Base-by-base conservation (phyloP, 2,329 filamentous ascomycete genomes). In the Ilyonectria mors-panacis region DNA sequence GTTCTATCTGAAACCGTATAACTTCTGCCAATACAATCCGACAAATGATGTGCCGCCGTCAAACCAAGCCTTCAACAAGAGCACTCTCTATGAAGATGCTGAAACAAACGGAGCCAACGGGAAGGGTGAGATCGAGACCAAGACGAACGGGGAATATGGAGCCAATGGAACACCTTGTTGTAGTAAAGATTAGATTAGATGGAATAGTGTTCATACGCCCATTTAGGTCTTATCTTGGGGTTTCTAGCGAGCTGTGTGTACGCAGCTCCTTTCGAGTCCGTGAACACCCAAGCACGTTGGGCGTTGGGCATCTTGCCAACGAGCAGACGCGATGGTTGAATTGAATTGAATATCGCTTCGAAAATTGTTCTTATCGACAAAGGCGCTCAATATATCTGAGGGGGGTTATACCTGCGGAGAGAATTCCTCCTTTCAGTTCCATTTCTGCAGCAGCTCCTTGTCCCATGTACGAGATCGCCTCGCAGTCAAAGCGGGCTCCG, bases 1-100 rank as follows among this genome's bases (percentile, higher is more conserved):
- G 71, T 84, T 88, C 1, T 77, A 79, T 51, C 73, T 88, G 42
- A 83, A 85, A 70, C 85, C 86, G 0, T 83, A 82, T 4, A 87
- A 87, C 66, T 88, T 88, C 70, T 88, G 87, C 68, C 80, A 82
- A 4, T 81, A 79, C 64, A 88, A 88, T 68, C 86, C 86, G 1
- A 84, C 84, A 1, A 70, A 86, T 10, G 86, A 87, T 76, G 82
- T 87, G 15, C 83, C 85, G 3, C 81, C 82, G 3, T 83, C 81
- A 62, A 80, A 75, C 59, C 85, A 86, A 75, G 28, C 39, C 7
- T 67, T 67, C n/a, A 69, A 67, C 26, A 66, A 63, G 48, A 66
- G 58, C 12, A 66, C 53, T 1, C 13, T 61, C 19, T 66, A 66
- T 9, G 58, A 68, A 48, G 65, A 66, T n/a, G 47, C 64, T 45